These are phyloP conservation scores for Talaromyces sp. DNA, from an alignment of 2,329 filamentous ascomycete genomes.

Conservation along the genomic window DNA sequence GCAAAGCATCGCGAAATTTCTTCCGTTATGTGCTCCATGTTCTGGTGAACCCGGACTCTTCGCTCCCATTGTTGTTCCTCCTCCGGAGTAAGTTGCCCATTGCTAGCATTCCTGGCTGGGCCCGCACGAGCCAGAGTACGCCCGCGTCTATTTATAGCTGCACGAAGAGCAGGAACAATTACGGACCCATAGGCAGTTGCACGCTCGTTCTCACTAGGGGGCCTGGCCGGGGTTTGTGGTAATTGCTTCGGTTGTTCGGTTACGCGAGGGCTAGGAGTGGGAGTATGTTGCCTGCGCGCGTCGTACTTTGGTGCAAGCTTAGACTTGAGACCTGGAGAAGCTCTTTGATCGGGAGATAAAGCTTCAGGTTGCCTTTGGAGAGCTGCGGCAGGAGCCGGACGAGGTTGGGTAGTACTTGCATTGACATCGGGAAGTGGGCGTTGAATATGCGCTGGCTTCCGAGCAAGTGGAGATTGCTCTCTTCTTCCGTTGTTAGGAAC, in stretches of 20 bases:
- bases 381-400: background rate
- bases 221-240: conserved; percentile 20
- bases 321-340: conserved; percentile 24
- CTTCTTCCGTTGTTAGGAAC: background rate
- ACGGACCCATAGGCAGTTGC: conserved; percentile 52
- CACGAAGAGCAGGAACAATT: conserved; percentile 62
- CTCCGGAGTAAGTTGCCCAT: conserved; percentile 23
- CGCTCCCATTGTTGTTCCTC: conserved; percentile 21
- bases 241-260: conserved; percentile 34
- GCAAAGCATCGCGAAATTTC: conserved; percentile 82
- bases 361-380: conserved; percentile 14
- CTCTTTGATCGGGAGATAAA: conserved; percentile 8
- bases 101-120: conserved; percentile 23
- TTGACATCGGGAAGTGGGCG: conserved; percentile 12
- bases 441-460: conserved; percentile 9
- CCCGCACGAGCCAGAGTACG: conserved; percentile 55
- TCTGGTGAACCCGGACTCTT: conserved; percentile 23
- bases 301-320: conserved; percentile 22
- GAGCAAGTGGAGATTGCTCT: conserved; percentile 6
- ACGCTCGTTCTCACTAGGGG: conserved; percentile 14
- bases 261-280: conserved; percentile 31
- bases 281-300: conserved; percentile 13
- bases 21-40: conserved; percentile 61
- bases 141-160: conserved; percentile 78
- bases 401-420: conserved; percentile 3